These are phyloP conservation scores for Calonectria hongkongensis DNA, from an alignment of 2,329 filamentous ascomycete species.

Conservation along the genomic window DNA sequence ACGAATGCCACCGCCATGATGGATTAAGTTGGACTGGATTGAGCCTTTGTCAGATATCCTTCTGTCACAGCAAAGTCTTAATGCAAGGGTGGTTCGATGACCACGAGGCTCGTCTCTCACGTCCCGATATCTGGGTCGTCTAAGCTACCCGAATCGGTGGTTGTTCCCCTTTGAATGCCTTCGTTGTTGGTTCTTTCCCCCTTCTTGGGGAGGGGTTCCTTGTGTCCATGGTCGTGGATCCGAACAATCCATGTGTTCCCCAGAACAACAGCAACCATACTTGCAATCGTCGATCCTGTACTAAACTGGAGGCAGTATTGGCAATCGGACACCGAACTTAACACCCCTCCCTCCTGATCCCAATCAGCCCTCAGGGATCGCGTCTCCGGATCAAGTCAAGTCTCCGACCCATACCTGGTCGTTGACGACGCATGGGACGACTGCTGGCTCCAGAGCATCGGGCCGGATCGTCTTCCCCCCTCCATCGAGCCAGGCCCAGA, in stretches of 20 bases:
- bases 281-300: conserved; percentile 32
- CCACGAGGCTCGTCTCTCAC: conserved; percentile 29
- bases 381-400: conserved; percentile 37
- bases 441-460: conserved; percentile 53
- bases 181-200: neutral
- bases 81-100: conserved; percentile 36
- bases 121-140: conserved; percentile 24
- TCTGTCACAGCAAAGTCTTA: neutral
- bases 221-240: conserved; percentile 21
- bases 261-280: conserved; percentile 16
- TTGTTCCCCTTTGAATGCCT: neutral
- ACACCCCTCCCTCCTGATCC: conserved; percentile 23
- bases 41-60: neutral
- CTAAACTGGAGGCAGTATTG: conserved; percentile 9
- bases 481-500: conserved; percentile 47
- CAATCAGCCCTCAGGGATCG: conserved; percentile 34
- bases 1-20: neutral
- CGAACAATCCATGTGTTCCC: conserved; percentile 35
- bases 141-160: conserved; percentile 1
- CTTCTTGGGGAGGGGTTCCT: conserved; percentile 22
- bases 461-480: conserved; percentile 54
- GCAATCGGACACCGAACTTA: conserved; percentile 25
- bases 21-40: neutral
- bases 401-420: conserved; percentile 44
- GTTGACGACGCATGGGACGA: conserved; percentile 50